Evolutionary conservation across 164 flowering plant genomes (phyloP).

Genomic region (Chimonanthus praecox): DNA sequence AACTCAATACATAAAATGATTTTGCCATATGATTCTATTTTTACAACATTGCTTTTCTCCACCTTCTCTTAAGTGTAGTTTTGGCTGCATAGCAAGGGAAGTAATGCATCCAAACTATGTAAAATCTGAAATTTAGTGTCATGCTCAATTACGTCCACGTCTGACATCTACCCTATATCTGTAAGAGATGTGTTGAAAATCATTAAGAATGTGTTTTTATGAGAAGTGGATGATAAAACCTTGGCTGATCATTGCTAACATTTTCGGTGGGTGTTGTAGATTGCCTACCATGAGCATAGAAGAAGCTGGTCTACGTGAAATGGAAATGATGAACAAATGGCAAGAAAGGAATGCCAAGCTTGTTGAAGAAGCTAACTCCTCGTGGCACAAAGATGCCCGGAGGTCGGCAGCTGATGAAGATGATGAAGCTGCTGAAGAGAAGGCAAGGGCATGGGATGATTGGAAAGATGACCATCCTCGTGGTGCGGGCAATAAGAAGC

Average conservation of each 20-base stretch:
- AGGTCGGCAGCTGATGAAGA: constrained; percentile 41
- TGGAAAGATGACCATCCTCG: constrained; percentile 99
- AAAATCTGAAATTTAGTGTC: not conserved
- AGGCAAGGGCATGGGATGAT: constrained; percentile 92
- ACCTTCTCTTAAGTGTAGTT: no score
- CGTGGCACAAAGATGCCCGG: constrained; percentile 76
- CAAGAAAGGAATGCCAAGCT: constrained; percentile 65
- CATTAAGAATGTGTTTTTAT: not conserved
- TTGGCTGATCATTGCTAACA: not conserved
- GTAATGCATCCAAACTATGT: not conserved
- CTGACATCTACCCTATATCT: not conserved
- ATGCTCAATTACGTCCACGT: not conserved
- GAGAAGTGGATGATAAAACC: not conserved
- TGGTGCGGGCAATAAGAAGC: constrained; percentile 96
- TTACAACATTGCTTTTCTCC: no score
- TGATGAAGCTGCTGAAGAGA: constrained; percentile 81
- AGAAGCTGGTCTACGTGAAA: constrained; percentile 91
- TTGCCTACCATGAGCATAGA: constrained; percentile 99
- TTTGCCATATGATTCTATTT: no score
- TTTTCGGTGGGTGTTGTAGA: constrained; percentile 25
- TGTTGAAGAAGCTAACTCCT: constrained; percentile 83
- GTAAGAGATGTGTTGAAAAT: not conserved
- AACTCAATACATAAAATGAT: no score
- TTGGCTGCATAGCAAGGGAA: not conserved
- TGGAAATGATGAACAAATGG: constrained; percentile 93